Evolutionary conservation across 305 asterid genomes (phyloP).

Genomic region (Fraxinus platypoda): DNA sequence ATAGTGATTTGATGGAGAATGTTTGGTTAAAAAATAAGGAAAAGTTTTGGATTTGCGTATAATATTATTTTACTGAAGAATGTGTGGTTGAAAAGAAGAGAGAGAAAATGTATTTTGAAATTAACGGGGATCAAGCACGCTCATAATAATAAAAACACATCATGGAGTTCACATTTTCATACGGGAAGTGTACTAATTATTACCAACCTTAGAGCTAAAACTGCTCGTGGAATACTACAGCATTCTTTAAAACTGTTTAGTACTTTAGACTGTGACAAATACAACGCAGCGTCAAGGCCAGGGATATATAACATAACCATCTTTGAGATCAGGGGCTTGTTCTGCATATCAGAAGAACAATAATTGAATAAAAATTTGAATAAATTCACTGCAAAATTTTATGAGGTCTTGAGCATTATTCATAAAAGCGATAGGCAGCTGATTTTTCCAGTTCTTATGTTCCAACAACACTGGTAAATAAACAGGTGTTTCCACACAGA

Average conservation of each 20-base stretch:
- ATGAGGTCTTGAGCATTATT: not conserved
- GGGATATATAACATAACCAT: conserved; percentile 90
- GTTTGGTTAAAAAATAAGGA: too few species aligned
- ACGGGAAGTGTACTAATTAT: not conserved
- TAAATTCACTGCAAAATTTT: not conserved
- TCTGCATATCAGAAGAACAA: conserved; percentile 51
- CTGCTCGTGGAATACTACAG: conserved; percentile 83
- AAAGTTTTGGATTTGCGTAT: too few species aligned
- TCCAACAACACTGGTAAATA: not conserved
- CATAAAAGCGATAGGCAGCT: not conserved
- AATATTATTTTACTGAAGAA: too few species aligned
- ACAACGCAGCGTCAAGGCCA: conserved; percentile 92
- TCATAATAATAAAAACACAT: conserved; percentile 6
- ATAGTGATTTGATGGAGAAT: too few species aligned
- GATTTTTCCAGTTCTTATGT: not conserved
- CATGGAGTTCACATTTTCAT: not conserved
- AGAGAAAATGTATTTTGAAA: too few species aligned
- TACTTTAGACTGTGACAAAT: conserved; percentile 70
- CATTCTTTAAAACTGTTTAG: conserved; percentile 67
- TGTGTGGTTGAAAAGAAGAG: too few species aligned
- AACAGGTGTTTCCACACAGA: not conserved
- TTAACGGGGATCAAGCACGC: too few species aligned
- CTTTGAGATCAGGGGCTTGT: conserved; percentile 86
- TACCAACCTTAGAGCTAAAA: conserved; percentile 77
- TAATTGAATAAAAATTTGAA: conserved; percentile 2